phyloP scores from a whole-genome alignment of 352 stramenopile genomes.

The Globisporangium lucens region DNA sequence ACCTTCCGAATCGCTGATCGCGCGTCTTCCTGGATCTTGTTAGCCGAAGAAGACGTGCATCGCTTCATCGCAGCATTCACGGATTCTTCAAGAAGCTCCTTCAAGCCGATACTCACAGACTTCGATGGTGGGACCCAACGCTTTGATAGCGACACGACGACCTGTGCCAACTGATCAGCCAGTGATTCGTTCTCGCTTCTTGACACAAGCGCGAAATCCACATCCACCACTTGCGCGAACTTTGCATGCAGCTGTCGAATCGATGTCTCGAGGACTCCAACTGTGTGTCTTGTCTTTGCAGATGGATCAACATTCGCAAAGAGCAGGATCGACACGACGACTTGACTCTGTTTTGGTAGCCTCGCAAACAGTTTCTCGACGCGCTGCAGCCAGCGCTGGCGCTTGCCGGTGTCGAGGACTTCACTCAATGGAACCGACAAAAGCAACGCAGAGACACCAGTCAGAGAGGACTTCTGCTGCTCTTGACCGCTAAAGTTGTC shows the following conservation, averaged over 20 bases:
- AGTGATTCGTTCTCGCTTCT: not conserved
- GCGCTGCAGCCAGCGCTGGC: constrained; percentile 41
- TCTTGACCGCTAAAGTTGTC: constrained; percentile 4
- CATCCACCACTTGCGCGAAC: constrained; percentile 21
- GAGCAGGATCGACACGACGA: constrained; percentile 39
- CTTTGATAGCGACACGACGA: constrained; percentile 21
- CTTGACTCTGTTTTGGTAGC: constrained; percentile 29
- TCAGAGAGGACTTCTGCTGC: constrained; percentile 25
- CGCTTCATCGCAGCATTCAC: constrained; percentile 33
- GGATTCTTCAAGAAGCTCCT: constrained; percentile 40
- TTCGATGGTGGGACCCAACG: constrained; percentile 11
- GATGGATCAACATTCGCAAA: constrained; percentile 33
- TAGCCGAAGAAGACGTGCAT: constrained; percentile 23
- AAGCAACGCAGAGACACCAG: constrained; percentile 47
- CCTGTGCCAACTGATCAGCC: constrained; percentile 26
- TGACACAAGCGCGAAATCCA: constrained; percentile 17
- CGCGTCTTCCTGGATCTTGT: constrained; percentile 5
- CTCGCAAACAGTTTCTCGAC: constrained; percentile 30
- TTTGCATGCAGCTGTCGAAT: constrained; percentile 26
- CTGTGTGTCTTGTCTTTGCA: constrained; percentile 9
- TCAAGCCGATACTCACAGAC: constrained; percentile 26
- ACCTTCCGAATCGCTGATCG: constrained; percentile 10
- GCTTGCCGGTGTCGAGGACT: constrained; percentile 28
- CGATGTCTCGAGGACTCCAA: constrained; percentile 26
- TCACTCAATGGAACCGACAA: constrained; percentile 53